A percentile compares a stretch with the other conserved stretches of the same genome.
phyloP scores from a whole-genome alignment of 805 yeast genomes.

The Blastobotrys chiropterorum region DNA sequence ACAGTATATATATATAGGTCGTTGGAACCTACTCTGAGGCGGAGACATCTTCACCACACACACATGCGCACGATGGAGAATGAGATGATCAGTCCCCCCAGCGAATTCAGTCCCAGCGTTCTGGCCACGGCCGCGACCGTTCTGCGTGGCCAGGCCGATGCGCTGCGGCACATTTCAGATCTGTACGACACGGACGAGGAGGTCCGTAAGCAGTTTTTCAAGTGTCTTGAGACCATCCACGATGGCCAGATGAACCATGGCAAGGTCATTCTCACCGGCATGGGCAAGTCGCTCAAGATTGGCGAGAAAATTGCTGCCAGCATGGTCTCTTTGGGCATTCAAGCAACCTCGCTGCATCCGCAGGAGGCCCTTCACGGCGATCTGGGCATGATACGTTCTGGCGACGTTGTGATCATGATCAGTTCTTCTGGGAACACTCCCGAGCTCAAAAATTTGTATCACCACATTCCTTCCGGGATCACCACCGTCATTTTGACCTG shows the following conservation, averaged over 20 bases:
- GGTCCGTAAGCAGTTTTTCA: conserved; percentile 26
- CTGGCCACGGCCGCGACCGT: conserved; percentile 35
- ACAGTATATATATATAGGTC: background rate
- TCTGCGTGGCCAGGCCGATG: conserved; percentile 32
- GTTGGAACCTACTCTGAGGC: background rate
- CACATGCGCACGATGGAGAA: background rate
- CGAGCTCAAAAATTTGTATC: conserved; percentile 53
- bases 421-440: conserved; percentile 82
- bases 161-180: conserved; percentile 28
- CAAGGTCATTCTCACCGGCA: conserved; percentile 71
- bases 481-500: conserved; percentile 63
- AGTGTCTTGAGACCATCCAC: conserved; percentile 27
- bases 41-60: background rate
- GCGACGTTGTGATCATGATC: conserved; percentile 56
- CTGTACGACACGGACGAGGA: conserved; percentile 21
- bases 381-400: conserved; percentile 56
- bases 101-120: conserved; percentile 47
- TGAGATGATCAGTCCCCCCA: conserved; percentile 36
- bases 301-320: conserved; percentile 78
- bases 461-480: conserved; percentile 48
- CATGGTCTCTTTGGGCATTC: conserved; percentile 68
- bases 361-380: conserved; percentile 90
- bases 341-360: conserved; percentile 67
- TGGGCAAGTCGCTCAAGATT: conserved; percentile 79
- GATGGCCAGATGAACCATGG: conserved; percentile 46